Conservation (phyloP, 129 eudicot species). For the Pittosporum tobira region DNA sequence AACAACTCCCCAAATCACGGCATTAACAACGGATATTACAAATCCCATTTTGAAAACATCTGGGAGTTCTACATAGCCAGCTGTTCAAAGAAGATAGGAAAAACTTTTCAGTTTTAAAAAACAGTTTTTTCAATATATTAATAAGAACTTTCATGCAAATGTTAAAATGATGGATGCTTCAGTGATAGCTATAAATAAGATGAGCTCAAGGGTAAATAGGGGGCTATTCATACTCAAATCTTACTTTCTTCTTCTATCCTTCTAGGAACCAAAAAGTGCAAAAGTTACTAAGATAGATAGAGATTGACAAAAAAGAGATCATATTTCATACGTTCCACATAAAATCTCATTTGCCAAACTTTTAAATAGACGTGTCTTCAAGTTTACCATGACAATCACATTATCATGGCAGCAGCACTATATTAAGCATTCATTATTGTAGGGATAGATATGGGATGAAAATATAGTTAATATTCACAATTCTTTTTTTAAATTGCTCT, state of each 20-base stretch:
- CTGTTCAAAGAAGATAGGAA: slow-evolving; percentile 31
- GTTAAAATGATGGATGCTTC: not conserved
- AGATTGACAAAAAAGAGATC: not conserved
- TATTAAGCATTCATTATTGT: no score
- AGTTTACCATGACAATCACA: no score
- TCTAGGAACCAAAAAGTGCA: no score
- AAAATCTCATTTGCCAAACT: no score
- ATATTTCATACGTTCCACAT: no score
- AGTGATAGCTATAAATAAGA: not conserved
- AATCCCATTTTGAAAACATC: slow-evolving; percentile 76
- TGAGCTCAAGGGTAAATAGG: not conserved
- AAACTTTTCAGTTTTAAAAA: slow-evolving; percentile 11
- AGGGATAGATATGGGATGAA: no score
- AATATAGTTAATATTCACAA: no score
- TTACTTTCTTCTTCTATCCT: no score
- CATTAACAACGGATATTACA: slow-evolving; percentile 63
- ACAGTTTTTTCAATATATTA: not conserved
- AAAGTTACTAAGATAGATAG: not conserved
- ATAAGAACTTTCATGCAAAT: not conserved
- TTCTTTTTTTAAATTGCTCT: no score
- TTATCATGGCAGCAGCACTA: no score
- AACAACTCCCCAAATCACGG: slow-evolving; percentile 61
- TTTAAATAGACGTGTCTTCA: no score
- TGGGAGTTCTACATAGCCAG: slow-evolving; percentile 87
- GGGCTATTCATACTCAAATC: not conserved